Conservation (phyloP, 192 early-diverging fungal species). For the Cladochytrium replicatum region DNA sequence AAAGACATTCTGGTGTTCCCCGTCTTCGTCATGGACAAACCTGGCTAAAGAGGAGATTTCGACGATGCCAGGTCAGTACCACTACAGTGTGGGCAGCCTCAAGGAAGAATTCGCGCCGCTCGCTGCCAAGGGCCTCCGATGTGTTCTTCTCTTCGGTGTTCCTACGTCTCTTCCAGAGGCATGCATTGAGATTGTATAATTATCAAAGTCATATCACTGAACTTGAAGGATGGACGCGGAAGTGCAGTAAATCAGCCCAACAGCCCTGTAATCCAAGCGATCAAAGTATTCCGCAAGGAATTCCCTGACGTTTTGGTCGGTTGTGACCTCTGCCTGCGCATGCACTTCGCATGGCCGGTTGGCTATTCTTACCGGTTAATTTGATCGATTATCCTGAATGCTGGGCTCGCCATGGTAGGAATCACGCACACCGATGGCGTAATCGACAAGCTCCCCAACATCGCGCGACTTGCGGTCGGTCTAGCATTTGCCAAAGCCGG, state of each 20-base stretch:
- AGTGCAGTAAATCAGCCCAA: constrained; percentile 71
- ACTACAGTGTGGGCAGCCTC: constrained; percentile 70
- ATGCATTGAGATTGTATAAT: not conserved
- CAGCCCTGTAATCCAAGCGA: constrained; percentile 75
- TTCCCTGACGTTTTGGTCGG: constrained; percentile 80
- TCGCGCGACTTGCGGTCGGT: constrained; percentile 73
- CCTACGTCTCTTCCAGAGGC: too few relatives aligned
- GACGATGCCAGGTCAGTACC: constrained; percentile 79
- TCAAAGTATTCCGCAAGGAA: constrained; percentile 59
- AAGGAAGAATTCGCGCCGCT: constrained; percentile 67
- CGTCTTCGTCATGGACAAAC: constrained; percentile 82
- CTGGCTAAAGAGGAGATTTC: constrained; percentile 64
- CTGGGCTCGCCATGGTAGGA: too few relatives aligned
- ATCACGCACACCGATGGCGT: constrained; percentile 53
- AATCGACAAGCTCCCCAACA: constrained; percentile 70
- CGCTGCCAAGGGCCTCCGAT: constrained; percentile 74
- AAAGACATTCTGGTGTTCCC: constrained; percentile 82
- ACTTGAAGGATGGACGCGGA: constrained; percentile 67
- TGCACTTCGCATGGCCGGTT: constrained; percentile 97
- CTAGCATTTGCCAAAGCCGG: constrained; percentile 84
- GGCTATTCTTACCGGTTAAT: not conserved
- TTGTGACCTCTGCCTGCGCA: constrained; percentile 93
- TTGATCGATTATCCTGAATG: too few relatives aligned
- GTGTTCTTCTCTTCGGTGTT: constrained; percentile 94
- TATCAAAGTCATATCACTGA: not conserved